Evolutionary conservation across 2,329 filamentous ascomycete species (phyloP), one percentile per base, ranked within the genome.

Genomic region (Ampelomyces quisqualis): DNA sequence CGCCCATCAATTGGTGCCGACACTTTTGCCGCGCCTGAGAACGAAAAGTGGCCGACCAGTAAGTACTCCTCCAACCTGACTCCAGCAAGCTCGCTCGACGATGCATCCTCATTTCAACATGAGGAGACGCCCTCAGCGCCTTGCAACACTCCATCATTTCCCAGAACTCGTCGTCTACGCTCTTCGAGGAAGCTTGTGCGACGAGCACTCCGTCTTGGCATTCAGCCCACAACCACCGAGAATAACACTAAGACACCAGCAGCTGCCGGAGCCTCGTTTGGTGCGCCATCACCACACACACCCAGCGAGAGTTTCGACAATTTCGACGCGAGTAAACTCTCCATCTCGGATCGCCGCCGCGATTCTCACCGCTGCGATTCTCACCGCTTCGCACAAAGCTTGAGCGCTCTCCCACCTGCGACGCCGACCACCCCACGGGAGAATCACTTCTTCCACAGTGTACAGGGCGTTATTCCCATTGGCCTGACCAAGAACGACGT

Each of bases 281-380:
- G 70, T 81, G 51, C 77, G 78, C 58, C 75, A 69, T 80, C 86
- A 7, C 88, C 90, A 13, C 86, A 81, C 43, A 96, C 91, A 0
- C 91, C 91, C 0, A 81, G 81, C 34, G 89, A 93, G 45, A 78
- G 77, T 38, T 78, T 88, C 58, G 76, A 84, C 18, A 85, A 87
- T 18, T 84, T 85, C 5, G 90, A 96, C 63, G 84, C 89, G 1
- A 94, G 87, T 67, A 81, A 82, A 26, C 73, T 95, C 13, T 90
- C 89, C 1, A 91, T 95, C 45, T 93, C 88, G 3, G 84, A 68
- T 38, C 67, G 67, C 3, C 67, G 70, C 29, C 58, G 68, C 3
- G 71, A 72, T 34, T 62, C 62, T 4, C 42, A 63, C n/a, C n/a
- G n/a, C n/a, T 21, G 64, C 62, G 8, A n/a, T n/a, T n/a, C n/a